phyloP scores from a whole-genome alignment of 1,284 basidiomycete species.

The Cutaneotrichosporon sp. region DNA sequence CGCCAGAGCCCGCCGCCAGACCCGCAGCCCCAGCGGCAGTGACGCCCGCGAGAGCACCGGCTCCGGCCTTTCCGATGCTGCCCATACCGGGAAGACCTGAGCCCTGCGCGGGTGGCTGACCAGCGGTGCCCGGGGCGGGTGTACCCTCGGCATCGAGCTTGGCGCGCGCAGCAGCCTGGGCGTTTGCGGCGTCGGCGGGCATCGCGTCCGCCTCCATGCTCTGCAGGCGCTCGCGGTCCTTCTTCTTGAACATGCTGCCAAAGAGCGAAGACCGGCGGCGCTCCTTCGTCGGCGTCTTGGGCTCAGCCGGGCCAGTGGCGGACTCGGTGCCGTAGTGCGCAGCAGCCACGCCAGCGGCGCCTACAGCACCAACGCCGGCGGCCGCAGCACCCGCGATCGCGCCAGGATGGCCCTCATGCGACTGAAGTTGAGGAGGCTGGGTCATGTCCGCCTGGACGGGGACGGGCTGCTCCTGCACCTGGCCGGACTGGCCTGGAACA shows the following conservation, averaged over 20 bases:
- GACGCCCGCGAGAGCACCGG: not conserved
- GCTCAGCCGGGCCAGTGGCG: not conserved
- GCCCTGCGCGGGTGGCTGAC: no score
- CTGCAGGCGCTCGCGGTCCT: constrained; percentile 12
- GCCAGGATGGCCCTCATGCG: not conserved
- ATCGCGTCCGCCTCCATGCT: constrained; percentile 4
- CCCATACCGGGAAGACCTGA: not conserved
- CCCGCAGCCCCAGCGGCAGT: not conserved
- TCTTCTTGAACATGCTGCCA: constrained; percentile 17
- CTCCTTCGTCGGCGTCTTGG: constrained; percentile 15
- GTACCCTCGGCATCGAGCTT: not conserved
- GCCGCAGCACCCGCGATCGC: not conserved
- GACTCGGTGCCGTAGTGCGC: not conserved
- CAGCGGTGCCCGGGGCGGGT: not conserved
- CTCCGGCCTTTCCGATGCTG: constrained; percentile 1
- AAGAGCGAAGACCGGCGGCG: constrained; percentile 14
- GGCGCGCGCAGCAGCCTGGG: constrained; percentile 2
- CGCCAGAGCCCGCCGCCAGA: not conserved
- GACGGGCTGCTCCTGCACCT: not conserved
- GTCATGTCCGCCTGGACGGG: not conserved
- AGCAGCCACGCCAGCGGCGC: not conserved
- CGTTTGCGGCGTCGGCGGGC: constrained; percentile 6
- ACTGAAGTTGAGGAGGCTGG: not conserved
- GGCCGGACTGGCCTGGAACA: not conserved
- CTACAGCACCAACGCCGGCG: constrained; percentile 3